These are phyloP conservation scores for Pichia sp. DNA, from an alignment of 1,139 yeast species.

Conservation along the genomic window DNA sequence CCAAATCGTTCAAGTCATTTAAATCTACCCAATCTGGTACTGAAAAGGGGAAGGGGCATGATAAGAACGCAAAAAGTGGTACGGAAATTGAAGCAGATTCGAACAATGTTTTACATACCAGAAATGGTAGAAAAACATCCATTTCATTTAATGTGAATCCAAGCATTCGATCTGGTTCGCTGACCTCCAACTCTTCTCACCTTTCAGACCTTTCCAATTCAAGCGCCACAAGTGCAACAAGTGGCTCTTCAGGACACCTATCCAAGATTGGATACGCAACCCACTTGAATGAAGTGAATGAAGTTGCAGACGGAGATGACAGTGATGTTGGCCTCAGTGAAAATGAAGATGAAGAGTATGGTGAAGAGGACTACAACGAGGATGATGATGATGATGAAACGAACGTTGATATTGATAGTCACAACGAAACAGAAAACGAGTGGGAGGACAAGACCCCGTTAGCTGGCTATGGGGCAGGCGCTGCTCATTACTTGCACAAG, in stretches of 20 bases:
- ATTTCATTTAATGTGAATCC: constrained; percentile 21
- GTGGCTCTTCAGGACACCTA: constrained; percentile 6
- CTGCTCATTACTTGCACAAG: neutral
- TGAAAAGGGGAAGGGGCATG: neutral
- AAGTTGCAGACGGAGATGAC: neutral
- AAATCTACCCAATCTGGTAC: constrained; percentile 3
- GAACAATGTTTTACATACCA: constrained; percentile 20
- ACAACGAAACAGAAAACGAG: constrained; percentile 17
- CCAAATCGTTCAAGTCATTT: constrained; percentile 8
- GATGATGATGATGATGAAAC: constrained; percentile 10
- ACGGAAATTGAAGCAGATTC: neutral
- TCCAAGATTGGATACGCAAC: neutral
- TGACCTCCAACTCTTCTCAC: constrained; percentile 18
- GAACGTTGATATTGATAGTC: constrained; percentile 6
- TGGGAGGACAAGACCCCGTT: constrained; percentile 23
- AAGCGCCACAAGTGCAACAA: constrained; percentile 9
- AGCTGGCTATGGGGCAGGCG: constrained; percentile 16
- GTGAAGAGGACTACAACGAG: constrained; percentile 4
- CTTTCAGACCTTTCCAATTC: constrained; percentile 7
- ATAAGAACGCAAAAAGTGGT: neutral
- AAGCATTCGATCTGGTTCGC: constrained; percentile 10
- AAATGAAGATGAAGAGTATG: neutral
- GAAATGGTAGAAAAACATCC: constrained; percentile 25
- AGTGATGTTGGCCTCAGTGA: neutral
- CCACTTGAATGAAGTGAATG: constrained; percentile 9